Base-by-base conservation (phyloP, 495 filamentous ascomycete species). In the Podospora fimiseda region DNA sequence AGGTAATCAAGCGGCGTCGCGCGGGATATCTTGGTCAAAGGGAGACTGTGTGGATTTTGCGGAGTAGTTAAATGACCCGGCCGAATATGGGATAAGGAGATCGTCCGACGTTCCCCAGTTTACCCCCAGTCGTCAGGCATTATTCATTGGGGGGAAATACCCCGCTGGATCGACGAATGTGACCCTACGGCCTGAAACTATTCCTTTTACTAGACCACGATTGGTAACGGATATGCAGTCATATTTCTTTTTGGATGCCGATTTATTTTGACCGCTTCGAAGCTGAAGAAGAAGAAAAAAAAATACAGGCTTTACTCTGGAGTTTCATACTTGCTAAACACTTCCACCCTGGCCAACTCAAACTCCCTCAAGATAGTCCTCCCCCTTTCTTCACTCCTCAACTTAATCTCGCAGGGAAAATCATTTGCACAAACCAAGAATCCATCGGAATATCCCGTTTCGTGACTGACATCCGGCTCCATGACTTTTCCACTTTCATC, bases 371-470 rank as follows among this genome's bases (percentile, higher is more conserved):
- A 22, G 14, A 58, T 56, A 36, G 62, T 43, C 3, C 48, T 55
- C 37, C 53, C 58, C 36, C 37, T 33, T 37, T 19, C 56, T 55
- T 69, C 62, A n/a, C 43, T 58, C 50, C 66, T 49, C 9, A 59
- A 48, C 13, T 43, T 62, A 11, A 67, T 57, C 39, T 4, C 48
- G 51, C 38, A 58, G 16, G 13, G 70, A 22, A 42, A 72, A 50
- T 21, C 68, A 63, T 50, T 66, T 48, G 22, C 60, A 60, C 44
- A 70, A 22, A 53, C 65, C 62, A 33, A 67, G 53, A 80, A 72
- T 0, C 75, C 75, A 16, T 73, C 64, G 37, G 44, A 53, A 52
- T 72, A 74, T 9, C 51, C 67, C 18, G 56, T 69, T 42, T 55
- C 45, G 13, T 50, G 43, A 55, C 61, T 58, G 2, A 55, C 49